Evolutionary conservation across 371 early-diverging fungal genomes (phyloP), one percentile per base, ranked within the genome.

Genomic region (Mucor racemosus): DNA sequence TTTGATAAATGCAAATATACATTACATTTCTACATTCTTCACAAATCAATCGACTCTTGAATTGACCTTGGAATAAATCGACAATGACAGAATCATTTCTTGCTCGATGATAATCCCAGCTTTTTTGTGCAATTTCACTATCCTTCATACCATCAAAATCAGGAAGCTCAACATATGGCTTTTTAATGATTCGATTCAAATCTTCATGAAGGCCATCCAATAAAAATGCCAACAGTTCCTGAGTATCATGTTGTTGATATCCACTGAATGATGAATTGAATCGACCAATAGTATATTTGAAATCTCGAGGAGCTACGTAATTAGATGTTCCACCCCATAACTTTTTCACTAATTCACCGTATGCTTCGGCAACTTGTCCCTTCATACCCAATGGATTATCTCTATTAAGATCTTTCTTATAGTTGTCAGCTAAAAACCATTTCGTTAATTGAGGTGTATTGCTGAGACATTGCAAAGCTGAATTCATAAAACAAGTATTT

Each of bases 401-500:
- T 46, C 55, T 57, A 59, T 87, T 87, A 31, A 89, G 68, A 19
- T 87, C 85, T 7, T 67, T 64, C 34, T 75, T 75, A 62, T 79
- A 79, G 13, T 74, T 65, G 17, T 74, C 78, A 9, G 80, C 81
- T 58, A 86, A 59, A 48, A 88, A 87, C 76, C 87, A 93, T 14
- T 78, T 80, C 0, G 89, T 90, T 35, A 95, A 76, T 53, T 82
- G 82, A 1, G 76, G 74, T 17, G 90, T 90, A 62, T 89, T 88
- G 65, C 87, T 84, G 33, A 95, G 76, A 69, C 93, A 94, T 72
- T 95, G 96, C 3, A 95, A 67, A 0, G 90, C 90, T 7, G 90
- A 86, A 76, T 93, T 94, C 93, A 95, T 94, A 73, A 91, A 95
- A 74, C 96, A 95, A 0, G 95, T 95, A 71, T 95, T 95, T 31